A percentile compares a stretch with the other conserved stretches of the same genome.
Conservation (phyloP, 1,284 basidiomycete species). For the Tetrapyrgos nigripes region DNA sequence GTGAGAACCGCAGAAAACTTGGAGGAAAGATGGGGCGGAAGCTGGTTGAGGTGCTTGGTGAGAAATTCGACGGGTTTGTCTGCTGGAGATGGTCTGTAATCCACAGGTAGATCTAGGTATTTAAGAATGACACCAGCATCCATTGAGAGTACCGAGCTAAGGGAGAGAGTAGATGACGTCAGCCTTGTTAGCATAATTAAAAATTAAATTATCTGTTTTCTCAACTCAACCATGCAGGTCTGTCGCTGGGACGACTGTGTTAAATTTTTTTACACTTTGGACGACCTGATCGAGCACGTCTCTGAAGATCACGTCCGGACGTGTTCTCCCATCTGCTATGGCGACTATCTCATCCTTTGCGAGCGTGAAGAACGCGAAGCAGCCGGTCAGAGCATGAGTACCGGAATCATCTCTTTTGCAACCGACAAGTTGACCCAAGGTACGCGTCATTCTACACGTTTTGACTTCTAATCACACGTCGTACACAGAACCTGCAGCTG, state of each 20-base stretch:
- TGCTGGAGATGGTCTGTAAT: constrained; percentile 64
- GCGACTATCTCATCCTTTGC: constrained; percentile 38
- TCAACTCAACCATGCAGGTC: background rate
- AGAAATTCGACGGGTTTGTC: constrained; percentile 69
- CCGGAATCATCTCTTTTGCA: constrained; percentile 3
- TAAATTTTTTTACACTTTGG: constrained; percentile 40
- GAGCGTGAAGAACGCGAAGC: constrained; percentile 42
- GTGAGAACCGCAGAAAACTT: constrained; percentile 68
- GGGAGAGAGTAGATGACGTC: background rate
- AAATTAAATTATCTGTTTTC: background rate
- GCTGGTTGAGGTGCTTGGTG: constrained; percentile 56
- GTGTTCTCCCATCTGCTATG: constrained; percentile 38
- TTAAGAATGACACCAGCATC: constrained; percentile 52
- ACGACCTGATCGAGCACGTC: constrained; percentile 51
- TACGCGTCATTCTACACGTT: background rate
- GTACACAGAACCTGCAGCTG: constrained; percentile 5
- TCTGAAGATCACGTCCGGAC: constrained; percentile 51
- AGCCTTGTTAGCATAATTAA: background rate
- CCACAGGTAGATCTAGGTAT: constrained; percentile 64
- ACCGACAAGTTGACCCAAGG: constrained; percentile 3
- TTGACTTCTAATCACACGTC: background rate
- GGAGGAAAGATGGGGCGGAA: constrained; percentile 69
- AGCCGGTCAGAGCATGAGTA: constrained; percentile 37
- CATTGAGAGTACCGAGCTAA: constrained; percentile 31
- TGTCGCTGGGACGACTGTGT: constrained; percentile 61